These are phyloP conservation scores for Stereocaulon alpinum DNA, from an alignment of 495 filamentous ascomycete genomes.

Conservation along the genomic window DNA sequence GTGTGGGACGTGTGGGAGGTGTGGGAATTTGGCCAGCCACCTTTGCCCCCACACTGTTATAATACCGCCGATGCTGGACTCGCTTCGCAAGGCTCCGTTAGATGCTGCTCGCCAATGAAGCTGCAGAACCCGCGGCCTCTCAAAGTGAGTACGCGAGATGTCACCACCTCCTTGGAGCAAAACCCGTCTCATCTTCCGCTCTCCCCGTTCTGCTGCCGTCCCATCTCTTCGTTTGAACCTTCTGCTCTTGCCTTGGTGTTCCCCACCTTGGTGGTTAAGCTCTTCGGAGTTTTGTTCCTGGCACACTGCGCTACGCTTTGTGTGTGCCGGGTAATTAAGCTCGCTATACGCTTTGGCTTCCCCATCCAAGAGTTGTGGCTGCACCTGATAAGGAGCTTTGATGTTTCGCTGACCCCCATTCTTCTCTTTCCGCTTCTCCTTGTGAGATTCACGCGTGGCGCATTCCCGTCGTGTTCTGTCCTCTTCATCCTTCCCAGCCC, in stretches of 20 bases:
- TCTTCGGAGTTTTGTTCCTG: neutral
- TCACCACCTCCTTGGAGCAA: slow-evolving; percentile 1
- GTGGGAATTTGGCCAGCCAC: neutral
- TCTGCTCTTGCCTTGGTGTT: neutral
- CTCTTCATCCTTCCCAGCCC: neutral
- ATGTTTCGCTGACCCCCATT: neutral
- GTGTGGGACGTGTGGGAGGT: too few species aligned
- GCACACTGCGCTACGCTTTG: neutral
- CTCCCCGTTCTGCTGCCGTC: neutral
- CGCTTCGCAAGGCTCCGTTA: slow-evolving; percentile 1
- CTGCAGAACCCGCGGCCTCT: neutral
- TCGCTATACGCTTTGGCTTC: neutral
- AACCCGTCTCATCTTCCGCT: slow-evolving; percentile 1
- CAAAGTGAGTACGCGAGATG: neutral
- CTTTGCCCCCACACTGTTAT: neutral
- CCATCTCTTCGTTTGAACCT: slow-evolving; percentile 2
- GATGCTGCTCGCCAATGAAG: neutral
- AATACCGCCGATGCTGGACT: neutral
- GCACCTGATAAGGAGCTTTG: slow-evolving; percentile 3
- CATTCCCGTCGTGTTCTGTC: neutral
- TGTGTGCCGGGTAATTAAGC: neutral
- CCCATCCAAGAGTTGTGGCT: slow-evolving; percentile 6
- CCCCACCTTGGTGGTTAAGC: neutral
- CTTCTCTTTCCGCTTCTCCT: neutral
- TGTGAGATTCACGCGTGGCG: neutral